Conservation (phyloP, 202 grass and related monocot species). For the Setaria viridis region DNA sequence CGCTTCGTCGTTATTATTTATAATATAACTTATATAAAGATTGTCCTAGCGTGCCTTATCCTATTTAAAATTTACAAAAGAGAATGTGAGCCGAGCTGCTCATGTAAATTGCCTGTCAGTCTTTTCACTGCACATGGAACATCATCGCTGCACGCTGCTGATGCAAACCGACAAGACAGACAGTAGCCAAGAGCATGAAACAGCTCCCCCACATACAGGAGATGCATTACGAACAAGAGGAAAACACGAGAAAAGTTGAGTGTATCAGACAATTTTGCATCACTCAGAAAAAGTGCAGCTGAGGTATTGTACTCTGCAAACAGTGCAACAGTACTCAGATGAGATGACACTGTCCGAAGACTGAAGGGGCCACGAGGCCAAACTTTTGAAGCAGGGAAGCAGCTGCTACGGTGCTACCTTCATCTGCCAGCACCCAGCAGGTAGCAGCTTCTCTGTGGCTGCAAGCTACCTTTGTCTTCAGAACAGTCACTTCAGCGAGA, state of each 20-base stretch:
- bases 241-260: neutral
- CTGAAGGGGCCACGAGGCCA: neutral
- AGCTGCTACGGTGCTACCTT: neutral
- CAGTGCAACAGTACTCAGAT: neutral
- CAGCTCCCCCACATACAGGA: neutral
- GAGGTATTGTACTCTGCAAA: constrained; percentile 6
- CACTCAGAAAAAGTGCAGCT: neutral
- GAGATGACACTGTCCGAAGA: neutral
- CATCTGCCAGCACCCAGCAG: neutral
- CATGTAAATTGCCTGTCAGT: neutral
- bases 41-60: neutral
- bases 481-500: neutral
- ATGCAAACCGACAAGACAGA: neutral
- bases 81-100: neutral
- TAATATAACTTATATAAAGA: constrained; percentile 27
- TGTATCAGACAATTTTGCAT: constrained; percentile 12
- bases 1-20: constrained; percentile 15
- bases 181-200: neutral
- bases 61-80: neutral
- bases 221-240: neutral
- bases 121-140: constrained; percentile 27
- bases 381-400: neutral
- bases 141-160: neutral
- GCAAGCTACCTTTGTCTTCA: neutral
- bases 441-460: neutral